These are phyloP conservation scores for Cercis canadensis DNA, from an alignment of 306 rosid genomes.

Conservation along the genomic window DNA sequence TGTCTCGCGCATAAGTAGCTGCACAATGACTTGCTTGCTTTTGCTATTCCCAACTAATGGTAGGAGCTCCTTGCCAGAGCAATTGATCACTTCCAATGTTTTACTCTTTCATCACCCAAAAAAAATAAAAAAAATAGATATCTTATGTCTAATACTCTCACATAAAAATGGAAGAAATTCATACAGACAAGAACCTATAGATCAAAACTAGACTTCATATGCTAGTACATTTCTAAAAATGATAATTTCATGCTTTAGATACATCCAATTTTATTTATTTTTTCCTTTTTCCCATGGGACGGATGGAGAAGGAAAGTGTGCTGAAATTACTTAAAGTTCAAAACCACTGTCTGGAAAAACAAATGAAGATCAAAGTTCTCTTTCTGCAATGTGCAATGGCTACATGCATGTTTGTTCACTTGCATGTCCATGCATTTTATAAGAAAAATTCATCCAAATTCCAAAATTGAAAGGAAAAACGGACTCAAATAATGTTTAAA, in stretches of 20 bases:
- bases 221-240: background rate
- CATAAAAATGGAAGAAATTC: too few species aligned
- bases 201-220: too few species aligned
- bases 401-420: background rate
- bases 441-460: too few species aligned
- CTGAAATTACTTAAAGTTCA: background rate
- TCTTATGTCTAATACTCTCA: too few species aligned
- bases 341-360: background rate
- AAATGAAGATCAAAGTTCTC: background rate
- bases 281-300: background rate
- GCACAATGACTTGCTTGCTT: constrained; percentile 65
- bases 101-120: too few species aligned
- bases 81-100: constrained; percentile 39
- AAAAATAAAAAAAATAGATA: too few species aligned
- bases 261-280: too few species aligned
- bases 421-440: too few species aligned
- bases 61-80: constrained; percentile 51
- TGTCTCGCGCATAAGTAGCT: constrained; percentile 74
- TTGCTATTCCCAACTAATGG: constrained; percentile 50
- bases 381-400: constrained; percentile 3
- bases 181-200: too few species aligned
- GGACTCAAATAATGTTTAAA: too few species aligned
- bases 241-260: constrained; percentile 9
- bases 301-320: background rate
- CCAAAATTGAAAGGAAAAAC: too few species aligned